Base-by-base conservation (phyloP, 768 basidiomycete genomes). In the Dendrothele bispora region DNA sequence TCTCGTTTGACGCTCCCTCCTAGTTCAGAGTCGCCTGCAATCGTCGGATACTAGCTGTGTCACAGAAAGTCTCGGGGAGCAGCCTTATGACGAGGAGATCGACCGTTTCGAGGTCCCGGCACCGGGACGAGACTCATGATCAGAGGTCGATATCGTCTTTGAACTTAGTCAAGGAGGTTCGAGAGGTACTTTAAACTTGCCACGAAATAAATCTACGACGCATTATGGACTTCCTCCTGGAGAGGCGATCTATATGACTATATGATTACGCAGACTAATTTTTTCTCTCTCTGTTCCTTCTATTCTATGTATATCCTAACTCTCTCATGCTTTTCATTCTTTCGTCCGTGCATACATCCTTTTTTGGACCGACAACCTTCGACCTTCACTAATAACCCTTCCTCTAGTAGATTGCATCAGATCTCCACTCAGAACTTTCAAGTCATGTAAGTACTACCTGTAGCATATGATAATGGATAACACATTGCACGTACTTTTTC, bases 171-270 rank as follows among this genome's bases (percentile, higher is more conserved):
- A 39, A 21, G 25, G 30, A 35, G 38, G 15, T 22, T 47, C 50
- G 6, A 43, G 4, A 30, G 37, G 38, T 27, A 32, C 46, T 17
- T 14, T 17, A 1, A n/a, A 10, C 11, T 38, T 29, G 21, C 30
- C 55, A 60, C 5, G 63, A 62, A 42, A 42, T 69, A 15, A 61
- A 57, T 32, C 37, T 72, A 43, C 59, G 61, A 24, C 30, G 56
- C 60, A 64, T 24, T 51, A 53, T 18, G 47, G 57, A 21, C 55
- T 32, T 25, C 50, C 62, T n/a, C 42, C 44, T 7, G 49, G 29
- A n/a, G 69, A 73, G 53, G 60, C 64, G 45, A 65, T 79, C 34
- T 69, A 69, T 54, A 72, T 77, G 72, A 70, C 72, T 1, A 66
- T 58, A 26, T 71, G 55, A 54, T 37, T 29, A 22, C n/a, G n/a